Evolutionary conservation across 1,139 yeast species (phyloP).

Genomic region (Hemisphaericaspora xylanilytica): DNA sequence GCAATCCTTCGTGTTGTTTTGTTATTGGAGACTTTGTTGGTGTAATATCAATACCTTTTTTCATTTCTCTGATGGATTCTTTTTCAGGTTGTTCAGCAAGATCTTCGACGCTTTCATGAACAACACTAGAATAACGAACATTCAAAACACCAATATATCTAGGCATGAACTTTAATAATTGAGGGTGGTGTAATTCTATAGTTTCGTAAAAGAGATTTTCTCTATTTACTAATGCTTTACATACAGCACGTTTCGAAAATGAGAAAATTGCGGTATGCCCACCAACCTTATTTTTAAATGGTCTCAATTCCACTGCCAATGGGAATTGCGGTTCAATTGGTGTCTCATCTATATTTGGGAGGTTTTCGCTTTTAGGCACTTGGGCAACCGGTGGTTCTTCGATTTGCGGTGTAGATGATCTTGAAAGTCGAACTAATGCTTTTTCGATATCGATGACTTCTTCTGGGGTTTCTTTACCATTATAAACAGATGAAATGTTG

Average conservation of each 20-base stretch:
- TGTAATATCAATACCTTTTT: constrained; percentile 1
- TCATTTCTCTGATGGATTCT: not conserved
- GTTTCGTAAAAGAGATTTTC: constrained; percentile 92
- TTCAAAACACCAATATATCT: constrained; percentile 89
- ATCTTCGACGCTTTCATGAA: constrained; percentile 26
- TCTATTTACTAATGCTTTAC: constrained; percentile 86
- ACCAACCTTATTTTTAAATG: constrained; percentile 78
- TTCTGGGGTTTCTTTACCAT: constrained; percentile 6
- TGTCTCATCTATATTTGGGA: not conserved
- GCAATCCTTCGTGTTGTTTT: not conserved
- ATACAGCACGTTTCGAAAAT: constrained; percentile 89
- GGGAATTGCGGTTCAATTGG: constrained; percentile 36
- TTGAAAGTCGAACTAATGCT: constrained; percentile 9
- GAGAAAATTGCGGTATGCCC: constrained; percentile 97
- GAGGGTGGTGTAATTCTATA: constrained; percentile 74
- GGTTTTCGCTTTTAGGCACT: not conserved
- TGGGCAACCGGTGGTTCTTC: constrained; percentile 4
- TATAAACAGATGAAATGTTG: constrained; percentile 17
- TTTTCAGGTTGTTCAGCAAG: constrained; percentile 1
- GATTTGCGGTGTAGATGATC: constrained; percentile 11
- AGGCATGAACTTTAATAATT: constrained; percentile 82
- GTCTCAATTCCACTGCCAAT: constrained; percentile 73
- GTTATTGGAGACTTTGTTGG: not conserved
- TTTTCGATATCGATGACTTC: constrained; percentile 9
- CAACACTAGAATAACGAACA: constrained; percentile 68